Conservation (phyloP, 1,139 yeast species). For the Candida sanyaensis region DNA sequence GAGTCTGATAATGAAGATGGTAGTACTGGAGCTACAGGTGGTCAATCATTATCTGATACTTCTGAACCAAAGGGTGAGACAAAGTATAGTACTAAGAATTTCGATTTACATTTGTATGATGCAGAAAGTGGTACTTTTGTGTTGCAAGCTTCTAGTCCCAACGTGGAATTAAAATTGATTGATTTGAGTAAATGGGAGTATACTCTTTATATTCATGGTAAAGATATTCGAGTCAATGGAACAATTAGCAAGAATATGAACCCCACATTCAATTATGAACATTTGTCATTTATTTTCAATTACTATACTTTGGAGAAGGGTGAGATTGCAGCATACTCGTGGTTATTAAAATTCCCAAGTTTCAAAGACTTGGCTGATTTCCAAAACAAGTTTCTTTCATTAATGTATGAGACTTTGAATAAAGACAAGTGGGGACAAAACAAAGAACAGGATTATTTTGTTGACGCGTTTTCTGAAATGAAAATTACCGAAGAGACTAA, state of each 20-base stretch:
- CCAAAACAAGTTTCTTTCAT: constrained; percentile 51
- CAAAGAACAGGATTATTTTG: constrained; percentile 23
- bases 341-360: constrained; percentile 57
- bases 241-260: constrained; percentile 52
- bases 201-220: constrained; percentile 44
- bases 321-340: constrained; percentile 51
- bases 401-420: constrained; percentile 65
- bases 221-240: constrained; percentile 38
- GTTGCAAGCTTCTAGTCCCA: constrained; percentile 29
- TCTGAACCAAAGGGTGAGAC: constrained; percentile 15
- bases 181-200: constrained; percentile 56
- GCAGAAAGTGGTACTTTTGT: constrained; percentile 52
- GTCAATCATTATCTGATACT: neutral
- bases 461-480: constrained; percentile 30
- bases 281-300: constrained; percentile 67
- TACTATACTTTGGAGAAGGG: constrained; percentile 27
- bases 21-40: constrained; percentile 15
- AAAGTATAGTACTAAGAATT: constrained; percentile 16
- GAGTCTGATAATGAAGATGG: constrained; percentile 3
- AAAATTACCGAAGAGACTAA: constrained; percentile 29
- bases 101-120: constrained; percentile 56
- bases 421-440: constrained; percentile 45
- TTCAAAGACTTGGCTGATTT: constrained; percentile 47
- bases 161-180: constrained; percentile 32
- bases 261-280: constrained; percentile 65